A percentile compares a stretch with the other conserved stretches of the same genome.
These are phyloP conservation scores for Vachellia pachyceras DNA, from an alignment of 306 rosid genomes.

Conservation along the genomic window DNA sequence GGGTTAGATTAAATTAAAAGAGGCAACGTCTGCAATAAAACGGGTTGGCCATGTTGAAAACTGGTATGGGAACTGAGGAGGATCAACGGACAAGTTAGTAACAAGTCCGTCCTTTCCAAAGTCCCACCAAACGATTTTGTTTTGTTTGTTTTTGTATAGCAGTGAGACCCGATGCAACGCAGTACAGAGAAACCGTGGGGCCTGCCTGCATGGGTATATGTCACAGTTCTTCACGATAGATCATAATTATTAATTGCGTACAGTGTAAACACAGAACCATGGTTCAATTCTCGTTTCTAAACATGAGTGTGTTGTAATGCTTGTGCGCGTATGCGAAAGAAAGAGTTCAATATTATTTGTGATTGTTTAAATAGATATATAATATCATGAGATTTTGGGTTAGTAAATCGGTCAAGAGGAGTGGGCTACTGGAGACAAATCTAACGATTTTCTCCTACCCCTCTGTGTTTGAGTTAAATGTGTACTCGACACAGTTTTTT, in stretches of 20 bases:
- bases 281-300: neutral
- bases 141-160: neutral
- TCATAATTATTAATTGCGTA: neutral
- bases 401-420: too few relatives aligned
- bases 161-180: neutral
- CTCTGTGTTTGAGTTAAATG: too few relatives aligned
- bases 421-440: too few relatives aligned
- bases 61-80: neutral
- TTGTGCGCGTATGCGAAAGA: too few relatives aligned
- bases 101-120: neutral
- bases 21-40: neutral
- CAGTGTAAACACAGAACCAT: neutral
- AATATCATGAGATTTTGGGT: too few relatives aligned
- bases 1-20: neutral
- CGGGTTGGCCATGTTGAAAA: neutral
- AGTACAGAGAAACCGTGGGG: neutral
- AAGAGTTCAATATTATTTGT: too few relatives aligned
- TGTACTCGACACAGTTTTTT: too few relatives aligned
- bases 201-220: neutral
- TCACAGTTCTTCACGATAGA: neutral
- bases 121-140: neutral
- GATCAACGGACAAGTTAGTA: neutral
- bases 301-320: too few relatives aligned
- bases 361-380: too few relatives aligned
- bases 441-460: too few relatives aligned